Base-by-base conservation (phyloP, 2,329 filamentous ascomycete species). In the Lomentospora prolificans region DNA sequence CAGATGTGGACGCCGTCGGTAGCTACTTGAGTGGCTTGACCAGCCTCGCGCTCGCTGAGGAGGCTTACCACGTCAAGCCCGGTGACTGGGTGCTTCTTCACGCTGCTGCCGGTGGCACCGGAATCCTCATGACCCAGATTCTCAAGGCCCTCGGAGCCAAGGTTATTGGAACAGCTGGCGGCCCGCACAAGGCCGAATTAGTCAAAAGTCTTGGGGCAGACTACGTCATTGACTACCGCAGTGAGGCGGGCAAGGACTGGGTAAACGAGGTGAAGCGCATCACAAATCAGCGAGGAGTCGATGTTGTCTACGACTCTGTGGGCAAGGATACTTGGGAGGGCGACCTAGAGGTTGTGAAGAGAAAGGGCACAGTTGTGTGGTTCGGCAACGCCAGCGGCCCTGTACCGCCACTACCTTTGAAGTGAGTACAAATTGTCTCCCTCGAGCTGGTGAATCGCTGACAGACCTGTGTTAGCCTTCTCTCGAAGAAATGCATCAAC, bases 171-270 rank as follows among this genome's bases (percentile, higher is more conserved):
- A 76, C 73, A 0, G 67, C 69, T 10, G 41, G 41, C 0, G 73
- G 72, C 0, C 60, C 66, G 10, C 68, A 64, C 44, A 78, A 79
- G 60, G 70, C 72, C n/a, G 69, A 69, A 0, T 69, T 70, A 52
- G 62, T 74, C 14, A 72, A 70, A 59, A 59, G 61, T 10, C 68
- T 79, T 0, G 77, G 77, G 0, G 75, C 74, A 1, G 64, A 59
- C 9, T 61, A 69, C 2, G 70, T 71, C 0, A 75, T 76, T 50
- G 75, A 78, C 60, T 75, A 79, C 19, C 41, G 41, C 19, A 46
- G 19, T 8, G 41, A 46, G 19, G 19, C 41, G n/a, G 41, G 41
- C 19, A 25, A 46, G 19, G 22, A 48, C 44, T 48, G 44, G 44
- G 44, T 27, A 10, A 22, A 48, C 6, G 44, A 27, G 44, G 44